Conservation (phyloP, 192 early-diverging fungal genomes). For the Umbelopsis ramanniana region DNA sequence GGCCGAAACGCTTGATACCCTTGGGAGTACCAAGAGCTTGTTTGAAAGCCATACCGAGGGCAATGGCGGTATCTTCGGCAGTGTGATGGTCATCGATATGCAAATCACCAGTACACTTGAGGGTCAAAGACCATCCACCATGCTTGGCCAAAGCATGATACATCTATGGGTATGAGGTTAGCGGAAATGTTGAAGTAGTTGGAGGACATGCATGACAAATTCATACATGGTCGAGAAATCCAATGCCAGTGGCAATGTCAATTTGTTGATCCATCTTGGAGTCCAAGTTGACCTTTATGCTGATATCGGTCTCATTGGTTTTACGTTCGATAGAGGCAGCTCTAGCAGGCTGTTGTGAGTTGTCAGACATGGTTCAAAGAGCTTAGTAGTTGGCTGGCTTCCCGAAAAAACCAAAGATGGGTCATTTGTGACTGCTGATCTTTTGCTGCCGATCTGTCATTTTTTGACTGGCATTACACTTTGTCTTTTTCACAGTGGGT, state of each 20-base stretch:
- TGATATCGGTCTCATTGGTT: slow-evolving; percentile 95
- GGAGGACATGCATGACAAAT: no score
- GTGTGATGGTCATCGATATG: slow-evolving; percentile 99
- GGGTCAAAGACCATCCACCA: slow-evolving; percentile 83
- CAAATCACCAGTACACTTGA: slow-evolving; percentile 91
- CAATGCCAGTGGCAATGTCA: slow-evolving; percentile 88
- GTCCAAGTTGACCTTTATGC: slow-evolving; percentile 68
- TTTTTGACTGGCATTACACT: not conserved
- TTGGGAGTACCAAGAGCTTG: slow-evolving; percentile 87
- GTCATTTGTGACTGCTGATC: slow-evolving; percentile 12
- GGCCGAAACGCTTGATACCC: slow-evolving; percentile 91
- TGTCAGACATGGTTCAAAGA: not conserved
- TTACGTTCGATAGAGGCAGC: slow-evolving; percentile 73
- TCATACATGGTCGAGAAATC: slow-evolving; percentile 94
- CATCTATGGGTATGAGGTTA: slow-evolving; percentile 68
- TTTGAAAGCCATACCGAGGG: slow-evolving; percentile 92
- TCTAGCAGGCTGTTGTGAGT: slow-evolving; percentile 34
- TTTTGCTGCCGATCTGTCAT: not conserved
- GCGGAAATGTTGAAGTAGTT: not conserved
- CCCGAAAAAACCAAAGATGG: not conserved
- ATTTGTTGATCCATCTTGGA: slow-evolving; percentile 70
- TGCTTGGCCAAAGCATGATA: slow-evolving; percentile 98
- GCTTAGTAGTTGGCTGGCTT: not conserved
- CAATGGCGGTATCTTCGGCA: slow-evolving; percentile 93
- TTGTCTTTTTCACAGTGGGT: no score